Base-by-base conservation (phyloP, 1,284 basidiomycete species). In the Ganoderma lucidum region DNA sequence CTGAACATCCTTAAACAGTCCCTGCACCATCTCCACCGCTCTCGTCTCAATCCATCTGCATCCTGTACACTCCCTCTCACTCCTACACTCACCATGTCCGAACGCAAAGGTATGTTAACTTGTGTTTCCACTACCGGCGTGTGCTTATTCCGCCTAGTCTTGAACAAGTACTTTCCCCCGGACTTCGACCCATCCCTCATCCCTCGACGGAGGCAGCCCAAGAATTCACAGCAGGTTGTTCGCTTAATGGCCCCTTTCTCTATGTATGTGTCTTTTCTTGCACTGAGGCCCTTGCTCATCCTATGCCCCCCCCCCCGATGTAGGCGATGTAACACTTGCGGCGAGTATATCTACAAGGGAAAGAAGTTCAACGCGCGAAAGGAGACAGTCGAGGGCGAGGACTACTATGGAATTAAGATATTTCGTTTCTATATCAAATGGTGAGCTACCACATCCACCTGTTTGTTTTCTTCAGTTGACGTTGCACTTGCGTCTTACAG, bases 361-460 rank as follows among this genome's bases (percentile, higher is more conserved):
- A 99, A 99, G 84, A 99, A 99, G 83, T 99, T 99, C 86, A 99
- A 99, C 76, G 98, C 98, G 2, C 88, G 97, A 63, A 99, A 99
- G 80, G 98, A 99, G 85, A 98, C 96, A 0, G 98, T 98, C 17
- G 91, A 96, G 8, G 96, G 95, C 0, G 96, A 99, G 80, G 96
- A 97, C 75, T 99, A 99, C 79, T 96, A 96, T 83, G 97, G 97
- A 15, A 98, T 99, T 86, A 98, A 98, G 81, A 97, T 97, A 71
- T 95, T 94, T 79, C 85, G 93, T 44, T 94, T 94, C 80, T 94
- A 93, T 77, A 94, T 94, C 75, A 93, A 94, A 83, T 94, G 93
- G 91, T 89, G 63, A 66, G 87, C 79, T 30, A 17, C 32, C 44
- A 35, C 63, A 19, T 9, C n/a, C 23, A 6, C 37, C 35, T 19